Evolutionary conservation across 306 rosid species (phyloP).

Genomic region (Amphicarpaea edgeworthii): DNA sequence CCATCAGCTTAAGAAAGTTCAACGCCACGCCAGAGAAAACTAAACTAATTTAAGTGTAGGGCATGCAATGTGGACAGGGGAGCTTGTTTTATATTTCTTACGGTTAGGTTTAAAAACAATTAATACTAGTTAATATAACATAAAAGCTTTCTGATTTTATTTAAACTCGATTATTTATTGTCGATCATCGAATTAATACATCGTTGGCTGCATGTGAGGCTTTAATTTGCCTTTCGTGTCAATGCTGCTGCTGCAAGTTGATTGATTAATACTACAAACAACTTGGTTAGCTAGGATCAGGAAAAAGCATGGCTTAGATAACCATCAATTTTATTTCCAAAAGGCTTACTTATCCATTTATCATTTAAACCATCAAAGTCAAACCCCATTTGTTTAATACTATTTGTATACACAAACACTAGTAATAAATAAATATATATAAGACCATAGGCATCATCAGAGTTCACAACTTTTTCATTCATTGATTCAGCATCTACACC

Average conservation of each 20-base stretch:
- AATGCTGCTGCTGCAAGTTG: constrained; percentile 4
- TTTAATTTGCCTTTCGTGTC: not conserved
- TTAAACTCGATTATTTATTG: not conserved
- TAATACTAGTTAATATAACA: no score
- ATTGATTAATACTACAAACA: not conserved
- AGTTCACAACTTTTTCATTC: not conserved
- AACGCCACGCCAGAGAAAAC: not conserved
- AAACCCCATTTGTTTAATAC: constrained; percentile 16
- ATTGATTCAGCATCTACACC: not conserved
- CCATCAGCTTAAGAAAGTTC: not conserved
- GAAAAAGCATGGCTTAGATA: not conserved
- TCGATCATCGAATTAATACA: not conserved
- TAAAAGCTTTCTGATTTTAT: not conserved
- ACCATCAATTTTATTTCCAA: constrained; percentile 1
- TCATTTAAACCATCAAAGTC: not conserved
- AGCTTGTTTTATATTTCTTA: constrained; percentile 11
- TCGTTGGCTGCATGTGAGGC: not conserved
- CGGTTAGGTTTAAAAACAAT: constrained; percentile 27
- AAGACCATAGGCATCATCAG: not conserved
- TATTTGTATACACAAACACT: not conserved
- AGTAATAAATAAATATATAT: not conserved
- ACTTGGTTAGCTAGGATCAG: no score
- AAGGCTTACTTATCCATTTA: constrained; percentile 12
- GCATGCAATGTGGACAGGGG: not conserved
- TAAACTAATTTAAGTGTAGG: not conserved